A percentile compares a stretch with the other conserved stretches of the same genome.
These are phyloP conservation scores for Cladophialophora chaetospira DNA, from an alignment of 2,329 filamentous ascomycete genomes.

Conservation along the genomic window DNA sequence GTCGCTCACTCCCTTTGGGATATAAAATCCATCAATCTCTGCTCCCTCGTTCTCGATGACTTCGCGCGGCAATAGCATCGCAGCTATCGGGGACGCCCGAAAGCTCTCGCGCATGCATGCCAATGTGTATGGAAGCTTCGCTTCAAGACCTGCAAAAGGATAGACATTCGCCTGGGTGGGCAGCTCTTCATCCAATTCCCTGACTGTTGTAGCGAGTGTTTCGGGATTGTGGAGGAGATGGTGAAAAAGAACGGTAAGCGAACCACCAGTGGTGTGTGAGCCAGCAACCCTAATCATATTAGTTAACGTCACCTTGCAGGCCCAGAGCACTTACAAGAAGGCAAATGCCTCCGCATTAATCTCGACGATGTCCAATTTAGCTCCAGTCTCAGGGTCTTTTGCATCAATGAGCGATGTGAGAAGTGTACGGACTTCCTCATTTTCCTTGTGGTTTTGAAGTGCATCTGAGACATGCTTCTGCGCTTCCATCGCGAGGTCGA, in stretches of 20 bases:
- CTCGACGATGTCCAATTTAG: slow-evolving; percentile 36
- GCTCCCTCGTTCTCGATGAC: slow-evolving; percentile 35
- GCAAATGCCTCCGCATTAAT: slow-evolving; percentile 43
- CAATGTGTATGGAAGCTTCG: slow-evolving; percentile 34
- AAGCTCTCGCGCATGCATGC: slow-evolving; percentile 41
- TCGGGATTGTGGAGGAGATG: slow-evolving; percentile 38
- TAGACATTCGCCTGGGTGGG: slow-evolving; percentile 28
- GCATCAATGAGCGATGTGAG: slow-evolving; percentile 43
- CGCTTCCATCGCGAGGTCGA: background rate
- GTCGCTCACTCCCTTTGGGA: slow-evolving; percentile 35
- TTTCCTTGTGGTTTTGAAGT: slow-evolving; percentile 21
- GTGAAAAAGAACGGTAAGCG: slow-evolving; percentile 37
- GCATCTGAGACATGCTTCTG: background rate
- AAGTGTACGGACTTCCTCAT: slow-evolving; percentile 35
- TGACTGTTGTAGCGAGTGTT: slow-evolving; percentile 29
- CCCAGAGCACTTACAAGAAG: slow-evolving; percentile 37
- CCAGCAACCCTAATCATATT: slow-evolving; percentile 37
- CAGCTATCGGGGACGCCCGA: slow-evolving; percentile 40
- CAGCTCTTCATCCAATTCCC: slow-evolving; percentile 26
- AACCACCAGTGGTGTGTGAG: slow-evolving; percentile 39
- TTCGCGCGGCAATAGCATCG: slow-evolving; percentile 38
- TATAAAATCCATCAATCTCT: slow-evolving; percentile 33
- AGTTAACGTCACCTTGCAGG: background rate
- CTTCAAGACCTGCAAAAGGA: slow-evolving; percentile 33
- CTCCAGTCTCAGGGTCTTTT: slow-evolving; percentile 41